Evolutionary conservation across 345 rosid genomes (phyloP), one percentile per base, ranked within the genome.

Genomic region (Erucastrum elatum): DNA sequence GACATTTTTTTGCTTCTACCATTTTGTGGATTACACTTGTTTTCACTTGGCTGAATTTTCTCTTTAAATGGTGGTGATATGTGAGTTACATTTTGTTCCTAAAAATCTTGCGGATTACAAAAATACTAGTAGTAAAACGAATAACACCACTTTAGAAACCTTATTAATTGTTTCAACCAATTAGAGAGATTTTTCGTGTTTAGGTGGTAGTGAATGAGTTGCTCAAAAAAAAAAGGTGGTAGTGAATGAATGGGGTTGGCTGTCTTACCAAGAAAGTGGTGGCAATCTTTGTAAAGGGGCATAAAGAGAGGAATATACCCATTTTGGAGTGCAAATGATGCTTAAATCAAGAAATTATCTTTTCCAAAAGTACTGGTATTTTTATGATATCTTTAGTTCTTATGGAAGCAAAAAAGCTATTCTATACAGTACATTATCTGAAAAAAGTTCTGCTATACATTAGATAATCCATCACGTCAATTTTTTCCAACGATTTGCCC

Each of bases 21-120:
- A 7, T 58, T 58, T 71, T 39, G 59, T 70, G 58, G 58, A 63
- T 35, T 34, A 33, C 39, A 10, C 27, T 1, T 53, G 0, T 4
- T 51, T 53, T 16, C 10, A 46, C 70, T 49, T 69, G 5, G 21
- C 55, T 76, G 69, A 68, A 60, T 68, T 44, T 44, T 46, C 16
- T 46, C 16, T n/a, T 46, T 76, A 31, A 67, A 61, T 76, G 75
- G 31, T 70, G 70, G 31, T 70, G 70, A 21, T 35, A 71, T 58
- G 62, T 16, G 68, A 6, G 17, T 63, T 63, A 30, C 66, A 31
- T 30, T 30, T 62, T 30, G 6, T 60, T 59, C 64, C 7, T 25
- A 56, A 56, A 55, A 0, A 2, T 58, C 30, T 9, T 15, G 33
- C 33, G 8, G 15, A 26, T 59, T 26, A 26, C 33, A 59, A 59